Conservation (phyloP, 2,329 filamentous ascomycete species). For the Beauveria rudraprayagi region DNA sequence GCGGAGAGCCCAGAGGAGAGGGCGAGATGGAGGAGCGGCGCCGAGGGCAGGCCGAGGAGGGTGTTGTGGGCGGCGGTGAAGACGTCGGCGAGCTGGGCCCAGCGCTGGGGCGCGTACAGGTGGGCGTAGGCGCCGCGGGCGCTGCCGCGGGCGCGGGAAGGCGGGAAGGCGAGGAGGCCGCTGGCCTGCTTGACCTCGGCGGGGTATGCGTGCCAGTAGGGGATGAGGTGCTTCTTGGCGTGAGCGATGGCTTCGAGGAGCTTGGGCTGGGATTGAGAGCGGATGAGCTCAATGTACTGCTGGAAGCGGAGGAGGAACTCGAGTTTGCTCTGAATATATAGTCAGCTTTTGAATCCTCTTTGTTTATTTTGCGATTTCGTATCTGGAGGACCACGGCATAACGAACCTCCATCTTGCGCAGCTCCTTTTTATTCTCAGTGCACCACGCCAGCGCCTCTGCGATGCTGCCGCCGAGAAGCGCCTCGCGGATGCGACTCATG, state of each 20-base stretch:
- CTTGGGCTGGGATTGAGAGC: slow-evolving; percentile 55
- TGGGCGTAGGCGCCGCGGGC: slow-evolving; percentile 33
- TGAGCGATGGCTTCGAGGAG: slow-evolving; percentile 71
- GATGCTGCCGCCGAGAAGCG: slow-evolving; percentile 62
- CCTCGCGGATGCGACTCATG: slow-evolving; percentile 70
- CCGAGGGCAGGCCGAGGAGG: slow-evolving; percentile 72
- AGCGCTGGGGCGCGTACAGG: slow-evolving; percentile 67
- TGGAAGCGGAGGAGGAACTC: slow-evolving; percentile 92
- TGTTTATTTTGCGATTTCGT: not conserved
- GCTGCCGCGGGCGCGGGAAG: slow-evolving; percentile 34
- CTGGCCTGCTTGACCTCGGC: slow-evolving; percentile 64
- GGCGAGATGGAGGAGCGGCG: slow-evolving; percentile 82
- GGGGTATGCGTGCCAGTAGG: slow-evolving; percentile 61
- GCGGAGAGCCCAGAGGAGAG: slow-evolving; percentile 86
- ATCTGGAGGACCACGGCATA: not conserved
- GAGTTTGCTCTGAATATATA: slow-evolving; percentile 55
- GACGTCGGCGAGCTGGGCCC: slow-evolving; percentile 65
- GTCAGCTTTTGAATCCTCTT: no score
- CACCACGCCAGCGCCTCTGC: slow-evolving; percentile 84
- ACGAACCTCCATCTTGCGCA: slow-evolving; percentile 76
- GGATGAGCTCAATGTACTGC: slow-evolving; percentile 87
- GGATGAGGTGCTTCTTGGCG: slow-evolving; percentile 71
- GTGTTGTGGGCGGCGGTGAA: slow-evolving; percentile 83
- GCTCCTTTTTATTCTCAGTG: slow-evolving; percentile 81
- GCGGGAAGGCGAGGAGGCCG: slow-evolving; percentile 69